These are phyloP conservation scores for Rusavskia elegans DNA, from an alignment of 495 filamentous ascomycete species.

Conservation along the genomic window DNA sequence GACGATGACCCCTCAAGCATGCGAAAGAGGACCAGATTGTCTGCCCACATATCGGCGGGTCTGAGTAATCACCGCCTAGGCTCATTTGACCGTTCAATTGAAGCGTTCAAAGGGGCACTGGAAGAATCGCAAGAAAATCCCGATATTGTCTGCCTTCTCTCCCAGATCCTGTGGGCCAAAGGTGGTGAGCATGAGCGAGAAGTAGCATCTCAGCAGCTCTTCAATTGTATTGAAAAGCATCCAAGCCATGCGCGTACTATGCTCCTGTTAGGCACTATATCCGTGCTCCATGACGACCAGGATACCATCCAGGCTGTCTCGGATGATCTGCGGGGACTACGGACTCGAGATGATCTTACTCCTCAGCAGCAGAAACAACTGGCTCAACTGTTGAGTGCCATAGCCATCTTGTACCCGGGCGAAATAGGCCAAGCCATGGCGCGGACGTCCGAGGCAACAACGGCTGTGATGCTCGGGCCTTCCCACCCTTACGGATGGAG, in stretches of 20 bases:
- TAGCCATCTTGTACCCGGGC: conserved; percentile 27
- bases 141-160: conserved; percentile 74
- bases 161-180: conserved; percentile 85
- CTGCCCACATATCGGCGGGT: conserved; percentile 74
- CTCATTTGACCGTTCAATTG: conserved; percentile 47
- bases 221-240: conserved; percentile 54
- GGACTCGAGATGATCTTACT: conserved; percentile 41
- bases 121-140: conserved; percentile 62
- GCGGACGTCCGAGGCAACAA: conserved; percentile 36
- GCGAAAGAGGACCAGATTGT: conserved; percentile 54
- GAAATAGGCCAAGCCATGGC: conserved; percentile 8
- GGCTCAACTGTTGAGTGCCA: conserved; percentile 39
- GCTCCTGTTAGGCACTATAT: conserved; percentile 65
- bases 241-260: conserved; percentile 63
- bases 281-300: conserved; percentile 58
- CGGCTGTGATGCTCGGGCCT: conserved; percentile 63
- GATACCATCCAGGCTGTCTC: conserved; percentile 68
- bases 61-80: conserved; percentile 58
- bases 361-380: conserved; percentile 33
- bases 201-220: conserved; percentile 65
- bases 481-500: conserved; percentile 63
- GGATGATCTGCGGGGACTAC: conserved; percentile 56
- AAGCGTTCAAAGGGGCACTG: conserved; percentile 68
- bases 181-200: conserved; percentile 57
- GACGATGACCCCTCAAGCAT: conserved; percentile 36